A percentile compares a stretch with the other conserved stretches of the same genome.
Evolutionary conservation across 306 rosid species (phyloP).

Genomic region (Lathyrus aphaca): DNA sequence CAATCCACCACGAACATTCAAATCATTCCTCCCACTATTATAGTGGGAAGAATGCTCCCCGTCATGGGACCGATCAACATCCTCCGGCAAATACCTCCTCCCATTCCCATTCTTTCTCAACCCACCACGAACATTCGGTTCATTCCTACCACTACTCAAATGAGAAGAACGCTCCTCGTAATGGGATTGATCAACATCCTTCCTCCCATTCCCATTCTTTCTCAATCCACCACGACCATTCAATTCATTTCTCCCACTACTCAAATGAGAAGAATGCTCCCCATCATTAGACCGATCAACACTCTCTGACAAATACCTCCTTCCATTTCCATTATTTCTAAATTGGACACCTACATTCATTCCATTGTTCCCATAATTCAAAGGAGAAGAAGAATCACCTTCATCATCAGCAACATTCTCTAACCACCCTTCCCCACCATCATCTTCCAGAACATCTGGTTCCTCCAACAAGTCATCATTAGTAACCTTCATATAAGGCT

Average conservation of each 20-base stretch:
- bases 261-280: conserved; percentile 27
- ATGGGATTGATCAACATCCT: conserved; percentile 31
- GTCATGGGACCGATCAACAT: conserved; percentile 24
- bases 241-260: conserved; percentile 30
- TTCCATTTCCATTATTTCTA: conserved; percentile 44
- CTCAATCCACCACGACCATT: conserved; percentile 39
- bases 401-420: conserved; percentile 4
- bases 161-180: conserved; percentile 30
- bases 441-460: conserved; percentile 30
- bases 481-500: conserved; percentile 59
- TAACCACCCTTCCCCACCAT: conserved; percentile 10
- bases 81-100: conserved; percentile 39
- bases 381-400: conserved; percentile 33
- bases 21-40: conserved; percentile 27
- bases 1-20: conserved; percentile 33
- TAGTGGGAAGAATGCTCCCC: conserved; percentile 32
- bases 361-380: conserved; percentile 35
- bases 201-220: conserved; percentile 44
- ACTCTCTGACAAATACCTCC: conserved; percentile 35
- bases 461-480: conserved; percentile 41
- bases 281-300: conserved; percentile 26
- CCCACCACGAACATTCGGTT: conserved; percentile 27
- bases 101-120: conserved; percentile 42
- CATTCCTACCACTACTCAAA: conserved; percentile 30
- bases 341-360: conserved; percentile 28